Base-by-base conservation (phyloP, 306 rosid species). In the Pterocarpus santalinus region DNA sequence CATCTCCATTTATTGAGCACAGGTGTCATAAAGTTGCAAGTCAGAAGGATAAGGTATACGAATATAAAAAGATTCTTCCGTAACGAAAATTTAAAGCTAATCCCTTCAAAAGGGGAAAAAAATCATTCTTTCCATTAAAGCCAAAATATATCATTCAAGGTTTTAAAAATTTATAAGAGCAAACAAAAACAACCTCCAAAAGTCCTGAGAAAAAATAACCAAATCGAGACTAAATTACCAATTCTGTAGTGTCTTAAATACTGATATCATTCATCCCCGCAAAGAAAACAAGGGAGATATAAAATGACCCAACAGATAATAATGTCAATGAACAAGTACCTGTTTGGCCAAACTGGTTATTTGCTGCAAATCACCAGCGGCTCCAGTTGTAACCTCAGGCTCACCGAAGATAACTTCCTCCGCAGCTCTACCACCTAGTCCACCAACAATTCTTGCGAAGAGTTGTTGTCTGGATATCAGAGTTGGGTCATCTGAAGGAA, bases 371-470 rank as follows among this genome's bases (percentile, higher is more conserved):
- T 95, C 99, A 85, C 99, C 97, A 73, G 92, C 98, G 68, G 98
- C 99, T 81, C 98, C 98, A 46, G 99, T 95, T 76, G 99, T 95
- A 86, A 95, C 94, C 90, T 95, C 99, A 16, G 98, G 91, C 83
- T 95, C 97, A 62, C 99, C 98, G 72, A 95, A 95, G 83, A 95
- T 93, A 56, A 95, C 69, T 87, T 93, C 99, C 90, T 95, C 99
- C 2, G 99, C 97, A 14, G 99, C 99, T 91, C 97, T 89, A 73
- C 99, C 99, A 76, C 99, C 97, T 46, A 93, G 92, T 81, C 99
- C 98, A 55, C 99, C 99, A 34, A 95, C 99, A 77, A 95, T 89
- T 90, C 99, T 92, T 32, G 99, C 99, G 79, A 93, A 95, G n/a
- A 95, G 92, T 84, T 95, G 98, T 86, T 91, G 98, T 89, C 87